Base-by-base conservation (phyloP, 306 rosid genomes). In the Oemleria cerasiformis region DNA sequence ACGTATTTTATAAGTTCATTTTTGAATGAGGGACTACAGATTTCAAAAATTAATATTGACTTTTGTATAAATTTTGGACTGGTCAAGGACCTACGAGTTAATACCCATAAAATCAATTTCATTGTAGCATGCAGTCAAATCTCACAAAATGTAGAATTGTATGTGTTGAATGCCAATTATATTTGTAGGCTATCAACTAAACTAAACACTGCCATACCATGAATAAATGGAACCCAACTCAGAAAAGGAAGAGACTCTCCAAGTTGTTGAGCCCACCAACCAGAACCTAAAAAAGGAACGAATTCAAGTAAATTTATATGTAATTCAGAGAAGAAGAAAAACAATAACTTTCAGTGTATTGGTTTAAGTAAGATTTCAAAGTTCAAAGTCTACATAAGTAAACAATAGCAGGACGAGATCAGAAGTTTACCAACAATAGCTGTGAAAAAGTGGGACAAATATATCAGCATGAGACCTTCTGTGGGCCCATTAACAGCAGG, bases 401-500 rank as follows among this genome's bases (percentile, higher is more conserved):
- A 53, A 55, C 19, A 16, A 74, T 36, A 63, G 39, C 57, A 70
- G 43, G 42, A 47, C 13, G 47, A 68, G 72, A 74, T 71, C 77
- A 42, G 65, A 77, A 78, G n/a, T 86, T 51, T 91, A 94, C 99
- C 99, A 5, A 91, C 96, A 36, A 88, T 14, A 45, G 93, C 84
- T 25, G 97, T 92, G 84, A 91, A 89, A 80, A 86, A 88, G 75
- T 95, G 99, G 66, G 43, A 2, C 36, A 81, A 5, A 77, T 89
- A 91, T 68, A 95, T 88, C 77, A 91, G 76, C 97, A 86, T 81
- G 64, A 91, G 96, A 82, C 99, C 99, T 83, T 95, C 99, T 1
- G 99, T 95, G 66, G 99, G 97, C 54, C 99, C 99, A 83, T 95
- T 95, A 43, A 92, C 6, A 67, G 85, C 95, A 15, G 99, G 99